Evolutionary conservation across 23 red algal genomes (phyloP).

Genomic region (Cyanidium caldarium): DNA sequence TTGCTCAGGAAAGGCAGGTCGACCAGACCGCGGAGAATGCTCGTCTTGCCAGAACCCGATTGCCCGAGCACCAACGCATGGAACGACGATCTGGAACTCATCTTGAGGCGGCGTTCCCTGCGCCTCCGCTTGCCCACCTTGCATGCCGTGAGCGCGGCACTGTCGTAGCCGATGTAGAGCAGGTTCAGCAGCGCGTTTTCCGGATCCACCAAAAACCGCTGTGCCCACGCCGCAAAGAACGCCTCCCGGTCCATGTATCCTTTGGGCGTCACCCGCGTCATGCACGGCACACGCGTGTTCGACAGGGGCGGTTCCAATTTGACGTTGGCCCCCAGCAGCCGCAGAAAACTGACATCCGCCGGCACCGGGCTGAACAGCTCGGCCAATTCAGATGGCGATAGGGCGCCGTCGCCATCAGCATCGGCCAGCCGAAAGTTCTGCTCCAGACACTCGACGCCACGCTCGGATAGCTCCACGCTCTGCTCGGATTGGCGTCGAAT

Average conservation of each 20-base stretch:
- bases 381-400: slow-evolving; percentile 35
- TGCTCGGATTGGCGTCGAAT: slow-evolving; percentile 28
- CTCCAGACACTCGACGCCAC: slow-evolving; percentile 29
- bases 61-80: slow-evolving; percentile 52
- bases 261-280: neutral
- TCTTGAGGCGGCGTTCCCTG: slow-evolving; percentile 34
- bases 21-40: slow-evolving; percentile 54
- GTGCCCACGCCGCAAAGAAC: slow-evolving; percentile 46
- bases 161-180: slow-evolving; percentile 53
- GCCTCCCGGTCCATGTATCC: slow-evolving; percentile 30
- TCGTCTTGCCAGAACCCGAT: slow-evolving; percentile 29
- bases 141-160: slow-evolving; percentile 12
- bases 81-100: slow-evolving; percentile 30
- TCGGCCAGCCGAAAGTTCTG: slow-evolving; percentile 42
- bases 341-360: slow-evolving; percentile 5
- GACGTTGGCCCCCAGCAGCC: neutral
- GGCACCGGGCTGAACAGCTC: slow-evolving; percentile 41
- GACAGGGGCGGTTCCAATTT: neutral
- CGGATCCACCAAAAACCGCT: slow-evolving; percentile 43
- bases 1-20: slow-evolving; percentile 15
- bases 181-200: slow-evolving; percentile 34
- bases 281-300: neutral
- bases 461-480: slow-evolving; percentile 49
- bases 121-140: slow-evolving; percentile 32
- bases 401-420: slow-evolving; percentile 49